Evolutionary conservation across 768 basidiomycete genomes (phyloP), one percentile per base, ranked within the genome.

Genomic region (Lactarius sanguifluus): DNA sequence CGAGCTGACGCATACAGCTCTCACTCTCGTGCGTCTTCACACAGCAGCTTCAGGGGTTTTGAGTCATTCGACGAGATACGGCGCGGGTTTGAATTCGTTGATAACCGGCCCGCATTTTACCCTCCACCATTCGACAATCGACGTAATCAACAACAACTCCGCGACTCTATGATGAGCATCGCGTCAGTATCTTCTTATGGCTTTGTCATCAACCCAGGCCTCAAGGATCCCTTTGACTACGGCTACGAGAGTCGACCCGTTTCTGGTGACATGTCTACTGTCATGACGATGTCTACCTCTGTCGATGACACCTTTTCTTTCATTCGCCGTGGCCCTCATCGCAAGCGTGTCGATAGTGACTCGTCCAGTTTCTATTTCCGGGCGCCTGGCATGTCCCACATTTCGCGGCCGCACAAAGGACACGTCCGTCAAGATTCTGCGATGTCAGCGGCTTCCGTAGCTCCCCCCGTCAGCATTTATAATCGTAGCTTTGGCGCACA

Each of bases 171-270:
- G 15, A 83, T 87, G 75, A 91, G 89, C 71, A 87, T 93, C 59
- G 88, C 89, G 0, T 92, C 91, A 0, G 83, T 92, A 5, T 92
- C 91, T 0, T 92, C 91, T 0, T 91, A 90, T 66, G 91, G 92
- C 3, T 80, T 80, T 3, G 84, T 90, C 41, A 77, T 89, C 66
- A 82, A 89, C 64, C 74, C 80, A 20, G 91, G 91, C 20, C 74
- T 81, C 1, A 73, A 70, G 3, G 91, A 94, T 74, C 91, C 91
- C 0, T 93, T 93, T 74, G 89, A 89, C 50, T 92, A 87, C 66
- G 88, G 72, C 0, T 45, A 71, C 16, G 81, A 83, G 25, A 85
- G 83, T 62, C 73, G 86, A 8, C 87, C 87, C 0, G 81, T 81
- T 0, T 86, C 86, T 0, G 86, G 87, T 68, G 82, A 88, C 50